Conservation (phyloP, 2,329 filamentous ascomycete species). For the Calonectria hawksworthii region DNA sequence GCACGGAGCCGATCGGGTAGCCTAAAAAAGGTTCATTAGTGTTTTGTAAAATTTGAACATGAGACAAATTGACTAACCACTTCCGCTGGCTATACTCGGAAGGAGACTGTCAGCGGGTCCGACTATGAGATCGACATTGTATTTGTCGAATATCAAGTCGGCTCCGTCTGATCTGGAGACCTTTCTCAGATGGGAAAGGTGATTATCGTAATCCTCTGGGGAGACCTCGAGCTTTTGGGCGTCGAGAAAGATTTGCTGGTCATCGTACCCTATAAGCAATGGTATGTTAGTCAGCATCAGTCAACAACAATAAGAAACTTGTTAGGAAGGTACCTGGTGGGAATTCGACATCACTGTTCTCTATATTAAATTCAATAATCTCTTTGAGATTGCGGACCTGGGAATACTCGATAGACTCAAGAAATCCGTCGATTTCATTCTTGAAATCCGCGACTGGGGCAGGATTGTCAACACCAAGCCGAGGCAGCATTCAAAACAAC, state of each 20-base stretch:
- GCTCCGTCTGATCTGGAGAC: background rate
- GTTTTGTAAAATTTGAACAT: background rate
- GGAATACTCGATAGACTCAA: background rate
- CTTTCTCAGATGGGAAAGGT: background rate
- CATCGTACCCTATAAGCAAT: background rate
- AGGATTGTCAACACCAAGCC: background rate
- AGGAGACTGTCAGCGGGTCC: background rate
- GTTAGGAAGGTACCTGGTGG: no score
- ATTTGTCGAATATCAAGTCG: background rate
- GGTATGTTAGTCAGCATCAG: background rate
- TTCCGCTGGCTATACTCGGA: background rate
- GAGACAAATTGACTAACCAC: background rate
- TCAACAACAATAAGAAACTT: no score
- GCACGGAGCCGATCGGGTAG: background rate
- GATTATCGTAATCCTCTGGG: background rate
- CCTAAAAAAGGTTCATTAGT: background rate
- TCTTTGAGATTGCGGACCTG: background rate
- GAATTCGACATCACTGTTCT: background rate
- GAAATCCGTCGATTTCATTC: background rate
- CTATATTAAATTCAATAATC: background rate
- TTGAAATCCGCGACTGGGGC: background rate
- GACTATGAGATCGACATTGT: background rate
- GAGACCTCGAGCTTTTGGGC: background rate
- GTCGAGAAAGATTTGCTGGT: background rate
- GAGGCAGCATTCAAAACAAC: background rate